phyloP scores from a whole-genome alignment of 352 stramenopile species.

The Plasmopara muralis region DNA sequence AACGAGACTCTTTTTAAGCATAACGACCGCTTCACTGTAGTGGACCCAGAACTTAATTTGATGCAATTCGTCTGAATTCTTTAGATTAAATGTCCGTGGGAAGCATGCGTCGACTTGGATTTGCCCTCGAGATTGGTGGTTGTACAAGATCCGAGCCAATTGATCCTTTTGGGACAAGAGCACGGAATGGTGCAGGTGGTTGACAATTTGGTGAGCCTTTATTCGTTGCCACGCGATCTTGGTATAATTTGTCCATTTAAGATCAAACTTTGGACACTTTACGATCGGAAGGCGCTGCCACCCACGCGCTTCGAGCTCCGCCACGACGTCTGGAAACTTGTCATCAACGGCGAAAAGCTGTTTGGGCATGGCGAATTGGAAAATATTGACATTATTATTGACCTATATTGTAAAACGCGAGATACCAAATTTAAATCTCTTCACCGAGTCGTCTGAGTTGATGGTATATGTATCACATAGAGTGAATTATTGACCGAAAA shows the following conservation, averaged over 20 bases:
- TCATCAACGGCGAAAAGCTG: conserved; percentile 8
- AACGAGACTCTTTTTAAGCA: conserved; percentile 26
- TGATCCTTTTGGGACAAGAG: conserved; percentile 61
- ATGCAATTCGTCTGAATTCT: conserved; percentile 2
- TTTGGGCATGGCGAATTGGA: not conserved
- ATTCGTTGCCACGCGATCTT: conserved; percentile 51
- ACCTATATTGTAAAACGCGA: not conserved
- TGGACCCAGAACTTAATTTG: conserved; percentile 36
- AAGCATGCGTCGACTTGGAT: conserved; percentile 39
- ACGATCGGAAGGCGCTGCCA: conserved; percentile 44
- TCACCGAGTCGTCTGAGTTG: too few relatives aligned
- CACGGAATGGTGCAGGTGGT: conserved; percentile 59
- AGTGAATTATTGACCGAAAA: too few relatives aligned
- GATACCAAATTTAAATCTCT: too few relatives aligned
- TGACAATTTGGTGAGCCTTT: conserved; percentile 39
- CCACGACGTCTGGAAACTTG: conserved; percentile 22
- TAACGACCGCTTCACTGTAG: conserved; percentile 39
- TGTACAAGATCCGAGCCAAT: conserved; percentile 36
- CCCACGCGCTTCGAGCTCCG: conserved; percentile 1
- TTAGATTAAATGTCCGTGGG: conserved; percentile 42
- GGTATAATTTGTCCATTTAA: conserved; percentile 71
- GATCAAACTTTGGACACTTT: conserved; percentile 44
- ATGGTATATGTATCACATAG: too few relatives aligned
- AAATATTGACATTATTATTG: not conserved
- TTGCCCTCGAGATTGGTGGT: not conserved